Evolutionary conservation across 305 asterid species (phyloP), one percentile per base, ranked within the genome.

Genomic region (Solanum aculeatissimum): DNA sequence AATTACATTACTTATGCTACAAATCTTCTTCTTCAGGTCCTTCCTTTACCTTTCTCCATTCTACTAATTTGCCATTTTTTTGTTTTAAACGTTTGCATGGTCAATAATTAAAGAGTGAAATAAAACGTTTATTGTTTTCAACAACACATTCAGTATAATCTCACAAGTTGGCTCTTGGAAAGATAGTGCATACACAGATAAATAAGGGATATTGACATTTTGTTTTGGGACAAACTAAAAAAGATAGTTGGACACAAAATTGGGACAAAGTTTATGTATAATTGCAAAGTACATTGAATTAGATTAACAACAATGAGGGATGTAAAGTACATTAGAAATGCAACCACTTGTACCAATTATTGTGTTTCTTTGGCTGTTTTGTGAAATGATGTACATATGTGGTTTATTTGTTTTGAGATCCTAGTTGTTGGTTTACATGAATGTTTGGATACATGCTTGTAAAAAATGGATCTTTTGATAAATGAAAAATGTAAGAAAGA

Each of bases 1-100:
- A 83, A 83, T 19, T 70, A 70, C 85, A 83, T 83, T 70, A 68
- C 85, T 42, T 83, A 83, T 55, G 85, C 85, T 35, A 38, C 68
- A 12, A 83, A 43, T 53, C 85, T 83, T 54, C 85, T 83, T 54
- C 85, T 83, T 40, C 85, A 83, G 82, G 85, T 70, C 7, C 23
- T 19, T 70, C 8, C 3, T 74, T 11, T 47, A 25, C 1, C 15
- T 14, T 74, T 40, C 10, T 71, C 19, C 18, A 27, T 25, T 72
- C 32, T 72, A 3, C 18, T 43, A 38, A 4, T 72, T 21, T 43
- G 38, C 58, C 0, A n/a, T 21, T 14, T 45, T 74, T 74, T 7
- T 72, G 55, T 35, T 35, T 35, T 5, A 35, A 35, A 35, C 7
- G 5, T 72, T 72, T 45, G 4, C 40, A 23, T 7, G 40, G 45